phyloP scores from a whole-genome alignment of 257 asterid genomes.

The Handroanthus guayacan region DNA sequence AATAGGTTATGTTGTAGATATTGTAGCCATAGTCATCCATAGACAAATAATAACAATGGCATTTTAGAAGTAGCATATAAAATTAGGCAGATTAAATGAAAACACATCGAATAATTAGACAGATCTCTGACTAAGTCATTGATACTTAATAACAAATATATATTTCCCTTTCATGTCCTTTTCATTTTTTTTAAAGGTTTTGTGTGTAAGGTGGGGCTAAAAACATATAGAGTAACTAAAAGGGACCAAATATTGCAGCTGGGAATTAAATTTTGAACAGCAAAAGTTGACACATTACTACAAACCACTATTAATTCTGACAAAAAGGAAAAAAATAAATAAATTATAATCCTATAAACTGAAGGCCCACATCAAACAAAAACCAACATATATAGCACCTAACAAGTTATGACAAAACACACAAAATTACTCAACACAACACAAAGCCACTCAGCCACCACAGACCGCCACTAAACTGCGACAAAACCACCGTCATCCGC shows the following conservation, averaged over 20 bases:
- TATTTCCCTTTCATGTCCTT: neutral
- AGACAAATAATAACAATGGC: no score
- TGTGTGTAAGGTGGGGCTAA: constrained; percentile 27
- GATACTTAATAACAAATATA: no score
- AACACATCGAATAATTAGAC: no score
- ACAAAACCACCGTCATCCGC: constrained; percentile 40
- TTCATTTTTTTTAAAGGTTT: no score
- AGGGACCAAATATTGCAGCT: constrained; percentile 49
- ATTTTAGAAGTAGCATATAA: no score
- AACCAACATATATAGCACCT: constrained; percentile 36
- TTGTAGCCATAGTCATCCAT: no score
- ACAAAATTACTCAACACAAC: constrained; percentile 22
- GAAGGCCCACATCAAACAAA: constrained; percentile 44
- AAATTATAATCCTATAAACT: constrained; percentile 1
- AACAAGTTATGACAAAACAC: constrained; percentile 15
- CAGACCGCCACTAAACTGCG: constrained; percentile 47
- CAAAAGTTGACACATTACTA: constrained; percentile 38
- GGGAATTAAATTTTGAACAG: constrained; percentile 47
- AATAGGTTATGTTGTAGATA: no score
- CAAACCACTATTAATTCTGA: constrained; percentile 28
- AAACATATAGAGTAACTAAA: constrained; percentile 20
- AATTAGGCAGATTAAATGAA: no score
- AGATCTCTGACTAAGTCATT: no score
- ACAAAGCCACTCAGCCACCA: constrained; percentile 47
- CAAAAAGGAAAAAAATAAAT: neutral